Evolutionary conservation across 2,329 filamentous ascomycete genomes (phyloP).

Genomic region (Xylaria sp.): DNA sequence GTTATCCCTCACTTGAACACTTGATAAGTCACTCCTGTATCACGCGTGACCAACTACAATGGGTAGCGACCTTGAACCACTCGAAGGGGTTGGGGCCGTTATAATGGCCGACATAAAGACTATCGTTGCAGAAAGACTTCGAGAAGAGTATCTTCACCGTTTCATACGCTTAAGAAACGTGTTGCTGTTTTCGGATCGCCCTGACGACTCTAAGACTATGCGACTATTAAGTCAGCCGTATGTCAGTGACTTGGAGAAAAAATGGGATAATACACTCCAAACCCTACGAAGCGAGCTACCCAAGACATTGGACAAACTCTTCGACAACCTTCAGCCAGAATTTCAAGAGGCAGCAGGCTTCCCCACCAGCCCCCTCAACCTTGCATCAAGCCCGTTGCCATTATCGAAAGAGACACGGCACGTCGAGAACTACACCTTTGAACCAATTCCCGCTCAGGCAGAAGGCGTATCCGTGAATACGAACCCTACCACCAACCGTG

Average conservation of each 20-base stretch:
- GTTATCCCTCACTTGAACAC: background rate
- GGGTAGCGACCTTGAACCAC: background rate
- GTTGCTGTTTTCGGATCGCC: background rate
- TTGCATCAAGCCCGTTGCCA: background rate
- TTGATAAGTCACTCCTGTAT: background rate
- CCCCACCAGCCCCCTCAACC: background rate
- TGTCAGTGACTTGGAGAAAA: constrained; percentile 6
- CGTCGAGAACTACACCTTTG: background rate
- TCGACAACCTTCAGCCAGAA: constrained; percentile 17
- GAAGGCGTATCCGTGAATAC: background rate
- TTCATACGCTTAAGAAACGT: constrained; percentile 20
- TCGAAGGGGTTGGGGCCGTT: constrained; percentile 6
- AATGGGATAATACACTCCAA: constrained; percentile 12
- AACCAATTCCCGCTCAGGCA: background rate
- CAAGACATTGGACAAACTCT: constrained; percentile 22
- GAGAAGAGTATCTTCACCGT: constrained; percentile 15
- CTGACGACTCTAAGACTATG: constrained; percentile 1
- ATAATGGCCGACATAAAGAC: constrained; percentile 20
- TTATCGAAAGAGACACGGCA: background rate
- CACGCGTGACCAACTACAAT: background rate
- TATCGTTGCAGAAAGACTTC: constrained; percentile 16
- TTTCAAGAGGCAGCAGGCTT: constrained; percentile 1
- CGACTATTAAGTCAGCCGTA: background rate
- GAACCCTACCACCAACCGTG: background rate
- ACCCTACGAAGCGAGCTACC: constrained; percentile 22